Percentiles rank a stretch among this genome's conserved stretches.
These are phyloP conservation scores for Alternaria triticimaculans DNA, from an alignment of 2,329 filamentous ascomycete genomes.

Conservation along the genomic window DNA sequence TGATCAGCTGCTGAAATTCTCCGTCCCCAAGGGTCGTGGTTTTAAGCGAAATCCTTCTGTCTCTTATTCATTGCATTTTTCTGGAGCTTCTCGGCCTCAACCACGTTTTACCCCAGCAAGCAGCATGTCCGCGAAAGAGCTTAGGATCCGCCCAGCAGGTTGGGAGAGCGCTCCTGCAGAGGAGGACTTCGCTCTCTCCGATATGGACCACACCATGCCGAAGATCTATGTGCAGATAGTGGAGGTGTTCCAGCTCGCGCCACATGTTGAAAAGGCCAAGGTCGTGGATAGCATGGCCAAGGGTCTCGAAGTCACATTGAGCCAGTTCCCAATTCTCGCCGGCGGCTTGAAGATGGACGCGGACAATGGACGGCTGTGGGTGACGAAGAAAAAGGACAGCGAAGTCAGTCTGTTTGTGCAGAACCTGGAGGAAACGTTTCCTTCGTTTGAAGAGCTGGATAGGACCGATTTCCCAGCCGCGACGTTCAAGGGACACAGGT, in stretches of 20 bases:
- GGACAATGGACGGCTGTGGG: conserved; percentile 19
- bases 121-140: not conserved
- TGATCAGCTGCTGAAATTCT: not conserved
- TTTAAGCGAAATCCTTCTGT: not conserved
- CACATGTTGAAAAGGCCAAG: conserved; percentile 3
- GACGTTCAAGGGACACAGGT: not conserved
- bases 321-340: conserved; percentile 20
- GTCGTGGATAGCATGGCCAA: conserved; percentile 17
- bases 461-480: conserved; percentile 16
- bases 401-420: conserved; percentile 19
- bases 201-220: conserved; percentile 19
- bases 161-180: not conserved
- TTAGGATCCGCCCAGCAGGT: not conserved
- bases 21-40: not conserved
- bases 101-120: not conserved
- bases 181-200: not conserved
- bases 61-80: not conserved
- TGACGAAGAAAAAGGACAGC: conserved; percentile 17
- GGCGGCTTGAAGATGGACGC: conserved; percentile 20
- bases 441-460: conserved; percentile 20
- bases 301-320: conserved; percentile 22
- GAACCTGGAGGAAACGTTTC: conserved; percentile 16
- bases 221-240: conserved; percentile 26
- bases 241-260: conserved; percentile 21
- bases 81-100: not conserved